These are phyloP conservation scores for Amphicarpaea edgeworthii DNA, from an alignment of 306 rosid species.

Conservation along the genomic window DNA sequence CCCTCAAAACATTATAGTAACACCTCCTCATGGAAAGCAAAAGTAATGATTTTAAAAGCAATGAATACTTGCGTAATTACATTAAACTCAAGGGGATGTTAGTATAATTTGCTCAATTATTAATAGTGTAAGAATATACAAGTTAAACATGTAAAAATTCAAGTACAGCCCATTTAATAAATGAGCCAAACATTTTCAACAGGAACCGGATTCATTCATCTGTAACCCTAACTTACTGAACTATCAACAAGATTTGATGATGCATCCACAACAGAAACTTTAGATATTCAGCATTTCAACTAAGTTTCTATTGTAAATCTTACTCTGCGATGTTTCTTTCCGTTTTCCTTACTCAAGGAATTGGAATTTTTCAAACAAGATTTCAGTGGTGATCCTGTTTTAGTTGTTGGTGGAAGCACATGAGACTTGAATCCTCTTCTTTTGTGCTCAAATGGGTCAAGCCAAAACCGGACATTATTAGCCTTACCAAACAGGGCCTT, in stretches of 20 bases:
- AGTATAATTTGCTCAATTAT: too few species aligned
- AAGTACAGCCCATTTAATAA: too few species aligned
- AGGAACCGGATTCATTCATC: neutral
- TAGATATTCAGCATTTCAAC: conserved; percentile 10
- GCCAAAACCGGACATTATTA: conserved; percentile 53
- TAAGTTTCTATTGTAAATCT: conserved; percentile 54
- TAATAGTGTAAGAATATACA: too few species aligned
- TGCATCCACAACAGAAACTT: neutral
- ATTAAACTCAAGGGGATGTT: too few species aligned
- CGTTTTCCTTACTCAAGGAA: conserved; percentile 34
- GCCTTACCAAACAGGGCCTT: conserved; percentile 40
- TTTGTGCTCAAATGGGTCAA: conserved; percentile 43
- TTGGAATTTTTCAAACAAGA: conserved; percentile 47
- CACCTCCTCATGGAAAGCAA: too few species aligned
- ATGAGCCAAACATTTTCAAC: too few species aligned
- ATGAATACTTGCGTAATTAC: too few species aligned
- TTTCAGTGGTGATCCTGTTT: conserved; percentile 47
- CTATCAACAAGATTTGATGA: neutral
- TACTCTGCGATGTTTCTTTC: conserved; percentile 48
- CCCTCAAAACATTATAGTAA: too few species aligned
- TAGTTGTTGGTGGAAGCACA: neutral
- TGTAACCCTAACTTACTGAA: neutral
- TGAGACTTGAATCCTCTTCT: conserved; percentile 29
- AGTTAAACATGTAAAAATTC: too few species aligned
- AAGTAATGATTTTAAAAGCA: too few species aligned